Evolutionary conservation across 1,284 basidiomycete genomes (phyloP), one percentile per base, ranked within the genome.

Genomic region (Naganishia sp.): DNA sequence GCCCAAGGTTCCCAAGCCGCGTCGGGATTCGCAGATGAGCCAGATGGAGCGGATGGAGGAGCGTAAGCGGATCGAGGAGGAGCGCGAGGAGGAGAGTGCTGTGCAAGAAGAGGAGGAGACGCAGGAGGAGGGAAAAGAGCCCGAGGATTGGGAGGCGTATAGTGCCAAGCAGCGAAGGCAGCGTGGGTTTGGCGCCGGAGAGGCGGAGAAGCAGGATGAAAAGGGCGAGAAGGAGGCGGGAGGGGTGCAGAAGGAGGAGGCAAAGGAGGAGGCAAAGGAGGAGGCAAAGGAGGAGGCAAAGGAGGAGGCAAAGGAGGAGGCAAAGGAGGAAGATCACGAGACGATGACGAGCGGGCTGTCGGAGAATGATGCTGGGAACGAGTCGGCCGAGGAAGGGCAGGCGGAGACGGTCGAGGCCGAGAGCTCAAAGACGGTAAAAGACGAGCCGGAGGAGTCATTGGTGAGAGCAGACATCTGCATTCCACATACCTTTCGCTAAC

Each of bases 91-190:
- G 35, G 61, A 46, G 47, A 54, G 55, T 25, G 43, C 10, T 54
- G 63, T 53, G 28, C 28, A 50, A 11, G 66, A 54, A 42, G 70
- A 64, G 15, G 63, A 65, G n/a, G 65, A 65, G n/a, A n/a, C n/a
- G n/a, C n/a, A n/a, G n/a, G 70, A 64, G 15, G 63, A 65, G n/a
- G 65, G 64, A 35, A 60, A 21, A 68, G 64, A 63, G 3, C 57
- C 67, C n/a, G 71, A 74, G 47, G 71, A 73, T 51, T 75, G 73
- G 75, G 71, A 72, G 42, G 65, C 67, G 39, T 76, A 75, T 52
- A 71, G 73, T 47, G 70, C 70, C 10, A 63, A 68, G 39, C 71
- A 74, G 21, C 68, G 60, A 68, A 39, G 69, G 70, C 56, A 35
- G 71, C 70, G 76, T 79, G 58, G 60, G 72, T 32, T 72, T 78